Evolutionary conservation across 2,329 filamentous ascomycete genomes (phyloP).

Genomic region (Lecanosticta acicola): DNA sequence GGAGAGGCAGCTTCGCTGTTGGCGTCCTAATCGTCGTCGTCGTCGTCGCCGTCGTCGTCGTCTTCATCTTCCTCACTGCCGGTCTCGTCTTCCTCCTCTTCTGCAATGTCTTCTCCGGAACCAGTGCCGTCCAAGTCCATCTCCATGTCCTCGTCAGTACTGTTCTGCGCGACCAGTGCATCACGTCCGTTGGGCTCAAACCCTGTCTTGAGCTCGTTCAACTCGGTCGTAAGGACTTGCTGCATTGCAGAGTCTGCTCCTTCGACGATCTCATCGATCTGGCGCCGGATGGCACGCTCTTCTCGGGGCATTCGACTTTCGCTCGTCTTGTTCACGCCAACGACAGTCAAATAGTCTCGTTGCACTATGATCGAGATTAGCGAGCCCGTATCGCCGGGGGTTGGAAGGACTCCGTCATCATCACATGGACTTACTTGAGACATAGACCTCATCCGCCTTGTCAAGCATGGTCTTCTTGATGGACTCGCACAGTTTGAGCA

Average conservation of each 20-base stretch:
- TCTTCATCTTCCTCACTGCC: slow-evolving; percentile 3
- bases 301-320: slow-evolving; percentile 16
- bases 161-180: background rate
- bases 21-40: background rate
- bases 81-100: slow-evolving; percentile 2
- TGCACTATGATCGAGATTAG: too few species aligned
- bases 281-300: slow-evolving; percentile 17
- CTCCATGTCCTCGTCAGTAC: slow-evolving; percentile 8
- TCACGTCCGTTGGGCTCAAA: background rate
- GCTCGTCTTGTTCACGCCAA: slow-evolving; percentile 23
- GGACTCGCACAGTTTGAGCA: slow-evolving; percentile 41
- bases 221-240: slow-evolving; percentile 14
- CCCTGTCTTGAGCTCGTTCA: slow-evolving; percentile 14
- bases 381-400: too few species aligned
- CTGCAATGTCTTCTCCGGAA: slow-evolving; percentile 6
- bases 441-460: slow-evolving; percentile 41
- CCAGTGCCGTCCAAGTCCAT: slow-evolving; percentile 2
- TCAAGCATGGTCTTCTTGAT: slow-evolving; percentile 42
- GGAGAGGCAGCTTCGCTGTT: too few species aligned
- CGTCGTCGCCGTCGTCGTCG: background rate
- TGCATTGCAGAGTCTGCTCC: slow-evolving; percentile 15
- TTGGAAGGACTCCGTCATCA: too few species aligned
- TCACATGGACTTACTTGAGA: too few species aligned
- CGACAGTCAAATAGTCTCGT: slow-evolving; percentile 35
- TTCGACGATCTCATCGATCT: slow-evolving; percentile 18